A percentile compares a stretch with the other conserved stretches of the same genome.
These are phyloP conservation scores for Neonectria ditissima DNA, from an alignment of 2,329 filamentous ascomycete genomes.

Conservation along the genomic window DNA sequence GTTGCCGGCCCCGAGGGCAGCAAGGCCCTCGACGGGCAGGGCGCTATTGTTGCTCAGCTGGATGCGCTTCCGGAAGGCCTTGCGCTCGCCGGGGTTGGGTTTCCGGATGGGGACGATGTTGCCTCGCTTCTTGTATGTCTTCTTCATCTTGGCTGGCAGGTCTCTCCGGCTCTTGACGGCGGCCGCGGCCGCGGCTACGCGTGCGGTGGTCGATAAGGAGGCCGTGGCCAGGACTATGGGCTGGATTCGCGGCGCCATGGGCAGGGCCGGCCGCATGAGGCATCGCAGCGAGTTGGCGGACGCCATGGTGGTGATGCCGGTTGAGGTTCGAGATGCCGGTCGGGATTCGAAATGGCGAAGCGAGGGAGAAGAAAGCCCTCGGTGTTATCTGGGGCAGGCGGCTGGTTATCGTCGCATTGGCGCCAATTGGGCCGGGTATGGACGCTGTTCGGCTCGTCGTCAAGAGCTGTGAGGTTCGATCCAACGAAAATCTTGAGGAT, in stretches of 20 bases:
- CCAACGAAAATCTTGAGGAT: slow-evolving; percentile 46
- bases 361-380: slow-evolving; percentile 8
- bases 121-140: slow-evolving; percentile 65
- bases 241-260: slow-evolving; percentile 50
- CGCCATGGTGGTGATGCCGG: slow-evolving; percentile 47
- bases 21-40: slow-evolving; percentile 77
- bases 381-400: slow-evolving; percentile 13
- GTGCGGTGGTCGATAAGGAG: slow-evolving; percentile 54
- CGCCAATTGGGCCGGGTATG: slow-evolving; percentile 46
- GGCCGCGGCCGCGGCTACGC: slow-evolving; percentile 45
- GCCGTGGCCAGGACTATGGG: slow-evolving; percentile 50
- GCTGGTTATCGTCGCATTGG: slow-evolving; percentile 43
- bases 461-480: slow-evolving; percentile 42
- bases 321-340: neutral
- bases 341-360: neutral
- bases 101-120: slow-evolving; percentile 62
- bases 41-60: slow-evolving; percentile 96
- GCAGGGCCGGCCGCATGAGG: slow-evolving; percentile 53
- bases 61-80: slow-evolving; percentile 87
- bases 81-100: slow-evolving; percentile 82
- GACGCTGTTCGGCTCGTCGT: slow-evolving; percentile 40
- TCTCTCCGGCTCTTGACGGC: slow-evolving; percentile 52
- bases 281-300: slow-evolving; percentile 56
- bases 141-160: slow-evolving; percentile 54
- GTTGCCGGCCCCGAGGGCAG: slow-evolving; percentile 67